These are phyloP conservation scores for Clavispora carvajalis DNA, from an alignment of 805 yeast genomes.

Conservation along the genomic window DNA sequence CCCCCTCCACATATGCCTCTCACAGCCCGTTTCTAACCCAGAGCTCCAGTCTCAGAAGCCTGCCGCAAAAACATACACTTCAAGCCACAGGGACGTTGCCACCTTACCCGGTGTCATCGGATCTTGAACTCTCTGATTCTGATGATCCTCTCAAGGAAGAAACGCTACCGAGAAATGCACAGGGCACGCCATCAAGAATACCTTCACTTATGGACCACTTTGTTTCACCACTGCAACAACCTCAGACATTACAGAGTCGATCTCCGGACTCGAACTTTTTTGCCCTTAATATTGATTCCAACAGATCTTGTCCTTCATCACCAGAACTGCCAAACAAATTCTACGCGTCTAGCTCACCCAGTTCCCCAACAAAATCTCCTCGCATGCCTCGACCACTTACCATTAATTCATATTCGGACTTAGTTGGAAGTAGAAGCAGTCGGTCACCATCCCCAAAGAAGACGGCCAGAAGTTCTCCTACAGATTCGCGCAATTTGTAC, in stretches of 20 bases:
- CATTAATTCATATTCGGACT: slow-evolving; percentile 8
- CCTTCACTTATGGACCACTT: slow-evolving; percentile 8
- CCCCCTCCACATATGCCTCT: background rate
- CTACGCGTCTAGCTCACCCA: slow-evolving; percentile 6
- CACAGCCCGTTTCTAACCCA: background rate
- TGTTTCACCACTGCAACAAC: too few relatives aligned
- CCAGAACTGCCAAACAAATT: slow-evolving; percentile 11
- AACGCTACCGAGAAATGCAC: background rate
- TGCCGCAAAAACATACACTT: background rate
- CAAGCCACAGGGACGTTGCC: background rate
- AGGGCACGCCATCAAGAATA: slow-evolving; percentile 11
- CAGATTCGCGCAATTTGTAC: background rate
- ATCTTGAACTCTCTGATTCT: slow-evolving; percentile 4
- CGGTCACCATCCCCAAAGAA: slow-evolving; percentile 29
- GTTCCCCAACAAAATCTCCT: slow-evolving; percentile 14
- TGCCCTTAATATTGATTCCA: slow-evolving; percentile 4
- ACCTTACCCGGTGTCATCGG: slow-evolving; percentile 1
- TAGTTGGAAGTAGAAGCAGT: slow-evolving; percentile 13
- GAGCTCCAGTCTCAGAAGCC: background rate
- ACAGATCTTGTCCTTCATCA: slow-evolving; percentile 8
- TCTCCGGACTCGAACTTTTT: slow-evolving; percentile 2
- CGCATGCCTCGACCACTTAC: background rate
- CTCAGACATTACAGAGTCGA: background rate
- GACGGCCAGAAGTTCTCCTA: slow-evolving; percentile 7
- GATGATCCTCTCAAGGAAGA: slow-evolving; percentile 1